phyloP scores from a whole-genome alignment of 768 basidiomycete genomes.

The Psilocybe azurescens region DNA sequence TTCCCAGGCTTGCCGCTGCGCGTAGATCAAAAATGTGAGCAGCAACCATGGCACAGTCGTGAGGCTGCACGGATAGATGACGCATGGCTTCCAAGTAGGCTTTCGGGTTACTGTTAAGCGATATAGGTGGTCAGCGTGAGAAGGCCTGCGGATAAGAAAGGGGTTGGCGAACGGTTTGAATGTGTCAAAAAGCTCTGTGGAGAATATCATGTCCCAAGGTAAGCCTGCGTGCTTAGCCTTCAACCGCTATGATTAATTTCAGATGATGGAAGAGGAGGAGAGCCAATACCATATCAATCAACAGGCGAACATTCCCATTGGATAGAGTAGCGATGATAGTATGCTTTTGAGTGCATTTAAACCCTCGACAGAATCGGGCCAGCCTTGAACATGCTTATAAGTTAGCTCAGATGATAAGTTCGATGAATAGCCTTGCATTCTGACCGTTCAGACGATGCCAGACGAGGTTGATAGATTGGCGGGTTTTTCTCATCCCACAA shows the following conservation, averaged over 20 bases:
- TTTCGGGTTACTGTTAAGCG: slow-evolving; percentile 47
- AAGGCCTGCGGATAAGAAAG: neutral
- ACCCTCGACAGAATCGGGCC: slow-evolving; percentile 58
- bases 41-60: slow-evolving; percentile 67
- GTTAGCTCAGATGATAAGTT: neutral
- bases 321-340: slow-evolving; percentile 59
- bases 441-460: slow-evolving; percentile 67
- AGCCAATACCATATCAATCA: slow-evolving; percentile 33
- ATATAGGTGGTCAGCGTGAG: neutral
- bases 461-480: slow-evolving; percentile 48
- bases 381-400: slow-evolving; percentile 43
- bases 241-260: neutral
- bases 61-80: slow-evolving; percentile 54
- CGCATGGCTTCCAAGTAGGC: slow-evolving; percentile 54
- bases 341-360: slow-evolving; percentile 55
- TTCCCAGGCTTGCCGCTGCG: slow-evolving; percentile 54
- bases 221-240: slow-evolving; percentile 67
- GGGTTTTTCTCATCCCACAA: slow-evolving; percentile 47
- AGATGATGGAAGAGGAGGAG: neutral
- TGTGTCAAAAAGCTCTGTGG: slow-evolving; percentile 60
- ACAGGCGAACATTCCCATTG: slow-evolving; percentile 66
- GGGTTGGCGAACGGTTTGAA: slow-evolving; percentile 62
- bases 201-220: slow-evolving; percentile 70
- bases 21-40: slow-evolving; percentile 64
- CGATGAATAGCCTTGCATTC: neutral